Percentiles rank a stretch among this genome's conserved stretches.
Conservation (phyloP, 345 rosid genomes). For the Boechera divaricarpa region DNA sequence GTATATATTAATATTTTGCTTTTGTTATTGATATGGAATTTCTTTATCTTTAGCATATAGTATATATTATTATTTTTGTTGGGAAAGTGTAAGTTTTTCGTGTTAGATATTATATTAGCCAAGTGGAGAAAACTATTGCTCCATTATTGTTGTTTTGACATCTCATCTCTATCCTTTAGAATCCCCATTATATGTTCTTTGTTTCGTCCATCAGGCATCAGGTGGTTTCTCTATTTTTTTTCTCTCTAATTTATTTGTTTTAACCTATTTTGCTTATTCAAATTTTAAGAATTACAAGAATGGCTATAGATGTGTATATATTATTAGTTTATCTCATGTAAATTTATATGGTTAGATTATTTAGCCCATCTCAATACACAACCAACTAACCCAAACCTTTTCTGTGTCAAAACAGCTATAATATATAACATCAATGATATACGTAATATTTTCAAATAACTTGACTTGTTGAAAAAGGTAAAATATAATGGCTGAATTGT, state of each 20-base stretch:
- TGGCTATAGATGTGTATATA: background rate
- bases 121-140: constrained; percentile 45
- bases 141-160: constrained; percentile 47
- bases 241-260: background rate
- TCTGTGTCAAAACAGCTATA: background rate
- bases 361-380: constrained; percentile 24
- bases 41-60: background rate
- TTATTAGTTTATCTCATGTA: background rate
- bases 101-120: constrained; percentile 40
- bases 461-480: background rate
- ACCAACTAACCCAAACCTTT: background rate
- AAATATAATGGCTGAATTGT: background rate
- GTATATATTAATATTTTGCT: background rate
- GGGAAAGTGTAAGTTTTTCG: constrained; percentile 27
- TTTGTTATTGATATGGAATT: background rate
- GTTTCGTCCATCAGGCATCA: constrained; percentile 41
- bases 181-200: constrained; percentile 38
- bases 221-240: constrained; percentile 32
- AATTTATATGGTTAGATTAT: background rate
- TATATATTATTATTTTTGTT: background rate
- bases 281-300: background rate
- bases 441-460: background rate
- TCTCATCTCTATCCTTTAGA: constrained; percentile 44
- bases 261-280: background rate
- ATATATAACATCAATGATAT: constrained; percentile 2